Base-by-base conservation (phyloP, 148 eudicot species). In the Talinum fruticosum region DNA sequence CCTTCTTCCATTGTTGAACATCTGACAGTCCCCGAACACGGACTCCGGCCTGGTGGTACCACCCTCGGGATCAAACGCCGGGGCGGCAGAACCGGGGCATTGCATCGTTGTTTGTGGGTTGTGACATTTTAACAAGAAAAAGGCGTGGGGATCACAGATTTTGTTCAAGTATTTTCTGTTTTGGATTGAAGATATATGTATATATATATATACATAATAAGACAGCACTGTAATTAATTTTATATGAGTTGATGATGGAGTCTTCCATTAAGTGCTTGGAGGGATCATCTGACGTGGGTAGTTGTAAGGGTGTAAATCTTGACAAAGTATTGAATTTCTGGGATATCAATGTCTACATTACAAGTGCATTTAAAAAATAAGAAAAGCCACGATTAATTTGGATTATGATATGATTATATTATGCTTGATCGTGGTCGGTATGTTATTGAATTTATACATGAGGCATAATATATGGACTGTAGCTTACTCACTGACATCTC, bases 1-100 rank as follows among this genome's bases (percentile, higher is more conserved):
- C 91, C 70, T 87, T 78, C 82, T 77, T 82, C 90, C 87, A 82
- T 8, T 88, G 69, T 21, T 79, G 45, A 33, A 83, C 68, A 10
- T 81, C 79, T 6, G 76, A 80, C 35, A 66, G 66, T 79, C 72
- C 76, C 75, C 72, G 84, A 35, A 82, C 66, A 23, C 80, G 44
- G 79, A 79, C 6, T 66, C 74, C 5, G 80, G 82, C 76, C 86
- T 84, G 69, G 5, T 70, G 64, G 62, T 53, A 4, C 57, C 24
- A 23, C 75, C 69, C 79, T 85, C 90, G 8, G 73, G 32, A 54
- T 81, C 84, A 4, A 61, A 71, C 12, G 77, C 79, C 4, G 86
- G 83, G 84, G 76, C 10, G 76, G 65, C 1, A 80, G 45, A 1
- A 71, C 18, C 10, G 78, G 47, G 30, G 33, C 33, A 3, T 0